Conservation (phyloP, 2,329 filamentous ascomycete genomes). For the Xylariales sp. region DNA sequence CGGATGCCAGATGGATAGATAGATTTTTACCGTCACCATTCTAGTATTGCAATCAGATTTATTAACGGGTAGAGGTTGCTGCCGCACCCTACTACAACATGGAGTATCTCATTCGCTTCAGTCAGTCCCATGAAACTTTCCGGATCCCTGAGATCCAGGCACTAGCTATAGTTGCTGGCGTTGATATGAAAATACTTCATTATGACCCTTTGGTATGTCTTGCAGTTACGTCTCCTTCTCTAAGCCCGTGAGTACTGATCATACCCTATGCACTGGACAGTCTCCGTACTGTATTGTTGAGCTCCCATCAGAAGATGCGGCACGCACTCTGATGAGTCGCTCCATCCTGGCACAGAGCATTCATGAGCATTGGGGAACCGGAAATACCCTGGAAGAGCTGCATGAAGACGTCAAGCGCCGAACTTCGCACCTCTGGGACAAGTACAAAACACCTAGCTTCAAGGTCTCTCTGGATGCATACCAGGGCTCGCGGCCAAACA, state of each 20-base stretch:
- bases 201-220: slow-evolving; percentile 69
- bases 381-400: slow-evolving; percentile 60
- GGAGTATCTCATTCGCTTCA: slow-evolving; percentile 86
- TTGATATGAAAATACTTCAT: slow-evolving; percentile 67
- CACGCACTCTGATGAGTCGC: slow-evolving; percentile 63
- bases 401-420: slow-evolving; percentile 59
- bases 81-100: slow-evolving; percentile 28
- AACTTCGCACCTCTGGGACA: slow-evolving; percentile 61
- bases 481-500: slow-evolving; percentile 62
- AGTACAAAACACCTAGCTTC: slow-evolving; percentile 66
- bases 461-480: slow-evolving; percentile 83
- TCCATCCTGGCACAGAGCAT: slow-evolving; percentile 80
- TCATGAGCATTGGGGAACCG: slow-evolving; percentile 84
- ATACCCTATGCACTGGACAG: slow-evolving; percentile 38
- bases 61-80: too few relatives aligned
- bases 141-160: slow-evolving; percentile 79
- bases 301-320: slow-evolving; percentile 61
- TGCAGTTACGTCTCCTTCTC: not conserved
- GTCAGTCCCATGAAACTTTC: slow-evolving; percentile 88
- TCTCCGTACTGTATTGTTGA: slow-evolving; percentile 81
- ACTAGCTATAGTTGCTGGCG: slow-evolving; percentile 63
- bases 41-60: too few relatives aligned
- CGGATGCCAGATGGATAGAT: too few relatives aligned
- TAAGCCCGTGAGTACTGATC: not conserved
- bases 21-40: too few relatives aligned